These are phyloP conservation scores for Fusarium secorum DNA, from an alignment of 2,329 filamentous ascomycete species.

Conservation along the genomic window DNA sequence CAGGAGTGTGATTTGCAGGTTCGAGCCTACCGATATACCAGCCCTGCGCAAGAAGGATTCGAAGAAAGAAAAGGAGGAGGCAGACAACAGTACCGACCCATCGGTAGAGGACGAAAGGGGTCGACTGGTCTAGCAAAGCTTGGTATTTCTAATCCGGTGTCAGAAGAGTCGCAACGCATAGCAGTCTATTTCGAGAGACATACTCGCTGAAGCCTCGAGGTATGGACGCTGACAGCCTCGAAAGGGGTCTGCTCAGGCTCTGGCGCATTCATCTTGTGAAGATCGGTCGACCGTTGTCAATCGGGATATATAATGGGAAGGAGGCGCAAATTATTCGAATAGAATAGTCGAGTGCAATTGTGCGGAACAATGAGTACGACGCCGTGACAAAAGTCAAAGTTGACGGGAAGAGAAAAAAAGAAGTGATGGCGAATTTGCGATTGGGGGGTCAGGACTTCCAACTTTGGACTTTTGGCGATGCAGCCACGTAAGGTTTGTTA, in stretches of 20 bases:
- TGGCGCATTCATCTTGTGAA: slow-evolving; percentile 75
- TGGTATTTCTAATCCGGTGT: slow-evolving; percentile 78
- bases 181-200: slow-evolving; percentile 44
- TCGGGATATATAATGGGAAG: background rate
- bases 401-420: slow-evolving; percentile 6
- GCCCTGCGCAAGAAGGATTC: slow-evolving; percentile 91
- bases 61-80: slow-evolving; percentile 82
- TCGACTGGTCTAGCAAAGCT: slow-evolving; percentile 91
- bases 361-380: slow-evolving; percentile 4
- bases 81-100: slow-evolving; percentile 84
- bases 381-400: slow-evolving; percentile 1
- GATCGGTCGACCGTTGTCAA: slow-evolving; percentile 17
- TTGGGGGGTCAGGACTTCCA: slow-evolving; percentile 3
- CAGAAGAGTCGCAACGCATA: slow-evolving; percentile 4
- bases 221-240: slow-evolving; percentile 86
- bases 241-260: slow-evolving; percentile 93
- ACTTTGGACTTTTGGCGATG: slow-evolving; percentile 36
- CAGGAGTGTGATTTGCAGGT: background rate
- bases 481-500: slow-evolving; percentile 38
- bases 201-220: slow-evolving; percentile 76
- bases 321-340: background rate
- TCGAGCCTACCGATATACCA: slow-evolving; percentile 89
- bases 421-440: slow-evolving; percentile 21
- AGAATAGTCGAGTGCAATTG: background rate
- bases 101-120: slow-evolving; percentile 86